A percentile compares a stretch with the other conserved stretches of the same genome.
Conservation (phyloP, 495 filamentous ascomycete species). For the Hyphodiscus hymeniophilus region DNA sequence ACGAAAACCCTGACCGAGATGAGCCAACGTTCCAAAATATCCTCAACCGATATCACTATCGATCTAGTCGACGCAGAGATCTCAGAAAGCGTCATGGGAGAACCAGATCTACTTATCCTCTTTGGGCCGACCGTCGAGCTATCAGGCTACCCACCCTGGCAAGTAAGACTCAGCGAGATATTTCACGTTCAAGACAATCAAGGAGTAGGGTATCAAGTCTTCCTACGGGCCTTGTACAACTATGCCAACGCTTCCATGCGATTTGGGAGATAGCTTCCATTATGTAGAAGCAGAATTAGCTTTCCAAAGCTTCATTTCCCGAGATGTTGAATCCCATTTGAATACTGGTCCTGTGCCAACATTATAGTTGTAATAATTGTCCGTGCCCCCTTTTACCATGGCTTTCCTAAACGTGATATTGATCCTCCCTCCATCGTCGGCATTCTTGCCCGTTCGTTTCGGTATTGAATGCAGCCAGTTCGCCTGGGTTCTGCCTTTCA, state of each 20-base stretch:
- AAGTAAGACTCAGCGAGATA: conserved; percentile 89
- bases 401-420: conserved; percentile 69
- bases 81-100: conserved; percentile 55
- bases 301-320: conserved; percentile 48
- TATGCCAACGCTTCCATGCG: conserved; percentile 85
- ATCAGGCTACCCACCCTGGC: conserved; percentile 94
- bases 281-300: not conserved
- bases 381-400: conserved; percentile 53
- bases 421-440: conserved; percentile 51
- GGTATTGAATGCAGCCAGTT: conserved; percentile 72
- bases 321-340: conserved; percentile 45
- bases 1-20: conserved; percentile 93
- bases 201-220: conserved; percentile 88
- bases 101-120: conserved; percentile 83
- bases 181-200: conserved; percentile 65
- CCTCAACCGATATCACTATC: conserved; percentile 65
- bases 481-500: conserved; percentile 58
- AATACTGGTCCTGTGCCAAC: conserved; percentile 56
- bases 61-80: conserved; percentile 91
- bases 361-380: conserved; percentile 61
- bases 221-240: conserved; percentile 72
- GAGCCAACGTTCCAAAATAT: conserved; percentile 81
- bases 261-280: conserved; percentile 61
- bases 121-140: conserved; percentile 76
- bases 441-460: conserved; percentile 51